Conservation (phyloP, 179 eudicot genomes). For the Vitellaria paradoxa region DNA sequence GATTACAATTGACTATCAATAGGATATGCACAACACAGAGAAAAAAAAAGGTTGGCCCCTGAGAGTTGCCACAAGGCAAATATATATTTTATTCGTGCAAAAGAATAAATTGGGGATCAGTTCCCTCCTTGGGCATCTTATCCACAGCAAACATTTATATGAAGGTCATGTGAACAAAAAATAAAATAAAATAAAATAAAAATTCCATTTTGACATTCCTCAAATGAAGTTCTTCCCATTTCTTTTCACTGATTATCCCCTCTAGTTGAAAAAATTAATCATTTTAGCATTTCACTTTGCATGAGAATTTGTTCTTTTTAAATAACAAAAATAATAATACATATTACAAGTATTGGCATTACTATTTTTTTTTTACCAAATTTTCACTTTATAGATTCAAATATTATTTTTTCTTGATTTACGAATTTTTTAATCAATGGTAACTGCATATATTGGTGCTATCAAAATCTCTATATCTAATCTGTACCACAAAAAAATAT, state of each 20-base stretch:
- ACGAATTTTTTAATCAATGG: no score
- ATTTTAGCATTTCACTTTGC: background rate
- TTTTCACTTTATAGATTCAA: no score
- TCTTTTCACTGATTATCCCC: background rate
- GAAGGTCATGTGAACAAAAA: no score
- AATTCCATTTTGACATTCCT: conserved; percentile 9
- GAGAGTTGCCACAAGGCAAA: background rate
- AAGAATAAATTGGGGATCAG: background rate
- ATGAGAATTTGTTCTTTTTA: no score
- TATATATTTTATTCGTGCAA: background rate
- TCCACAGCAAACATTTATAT: background rate
- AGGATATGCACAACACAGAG: background rate
- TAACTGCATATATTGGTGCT: no score
- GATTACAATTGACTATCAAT: no score
- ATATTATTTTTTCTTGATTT: no score
- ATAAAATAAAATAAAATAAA: background rate
- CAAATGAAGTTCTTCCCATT: background rate
- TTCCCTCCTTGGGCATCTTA: background rate
- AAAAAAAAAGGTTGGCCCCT: background rate
- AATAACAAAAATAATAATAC: no score
- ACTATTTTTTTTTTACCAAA: no score
- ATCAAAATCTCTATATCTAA: no score
- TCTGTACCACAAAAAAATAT: no score
- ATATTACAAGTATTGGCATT: no score
- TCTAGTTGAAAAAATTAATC: background rate